These are phyloP conservation scores for Aspergillus awamori DNA, from an alignment of 2,329 filamentous ascomycete genomes.

Conservation along the genomic window DNA sequence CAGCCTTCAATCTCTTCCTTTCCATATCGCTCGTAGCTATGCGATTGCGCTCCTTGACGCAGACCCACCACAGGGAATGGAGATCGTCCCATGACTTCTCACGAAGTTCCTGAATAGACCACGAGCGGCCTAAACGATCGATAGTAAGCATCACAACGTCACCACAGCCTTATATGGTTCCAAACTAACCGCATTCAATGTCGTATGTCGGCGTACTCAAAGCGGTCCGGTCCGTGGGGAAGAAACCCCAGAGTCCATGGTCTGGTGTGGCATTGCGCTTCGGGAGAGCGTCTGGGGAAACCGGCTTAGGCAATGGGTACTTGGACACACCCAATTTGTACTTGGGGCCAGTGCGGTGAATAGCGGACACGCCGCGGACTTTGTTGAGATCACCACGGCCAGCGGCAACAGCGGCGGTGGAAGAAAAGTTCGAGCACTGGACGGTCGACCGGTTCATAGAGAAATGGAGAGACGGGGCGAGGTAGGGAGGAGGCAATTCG, in stretches of 20 bases:
- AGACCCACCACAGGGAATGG: conserved; percentile 92
- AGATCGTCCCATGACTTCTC: conserved; percentile 92
- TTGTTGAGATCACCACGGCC: conserved; percentile 72
- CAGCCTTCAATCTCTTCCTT: conserved; percentile 66
- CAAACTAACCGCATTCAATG: conserved; percentile 63
- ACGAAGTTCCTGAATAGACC: conserved; percentile 83
- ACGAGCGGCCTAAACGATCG: conserved; percentile 64
- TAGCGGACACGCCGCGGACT: conserved; percentile 76
- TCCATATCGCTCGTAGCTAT: conserved; percentile 77
- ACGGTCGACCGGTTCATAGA: conserved; percentile 34
- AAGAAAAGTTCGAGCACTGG: conserved; percentile 51
- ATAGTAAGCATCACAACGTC: conserved; percentile 18
- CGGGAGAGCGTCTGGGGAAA: conserved; percentile 56
- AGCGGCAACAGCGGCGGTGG: conserved; percentile 53
- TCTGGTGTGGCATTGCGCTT: conserved; percentile 62
- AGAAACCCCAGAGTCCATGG: conserved; percentile 93
- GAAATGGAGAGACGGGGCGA: conserved; percentile 47
- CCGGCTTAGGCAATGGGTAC: conserved; percentile 72
- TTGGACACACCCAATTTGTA: conserved; percentile 74
- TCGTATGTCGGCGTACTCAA: conserved; percentile 73
- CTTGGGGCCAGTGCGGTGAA: conserved; percentile 74
- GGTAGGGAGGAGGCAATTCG: conserved; percentile 48
- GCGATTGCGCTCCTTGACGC: conserved; percentile 85
- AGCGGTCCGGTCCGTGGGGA: conserved; percentile 69
- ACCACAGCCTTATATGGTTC: not conserved